Base-by-base conservation (phyloP, 179 eudicot genomes). In the Corrigiola litoralis region DNA sequence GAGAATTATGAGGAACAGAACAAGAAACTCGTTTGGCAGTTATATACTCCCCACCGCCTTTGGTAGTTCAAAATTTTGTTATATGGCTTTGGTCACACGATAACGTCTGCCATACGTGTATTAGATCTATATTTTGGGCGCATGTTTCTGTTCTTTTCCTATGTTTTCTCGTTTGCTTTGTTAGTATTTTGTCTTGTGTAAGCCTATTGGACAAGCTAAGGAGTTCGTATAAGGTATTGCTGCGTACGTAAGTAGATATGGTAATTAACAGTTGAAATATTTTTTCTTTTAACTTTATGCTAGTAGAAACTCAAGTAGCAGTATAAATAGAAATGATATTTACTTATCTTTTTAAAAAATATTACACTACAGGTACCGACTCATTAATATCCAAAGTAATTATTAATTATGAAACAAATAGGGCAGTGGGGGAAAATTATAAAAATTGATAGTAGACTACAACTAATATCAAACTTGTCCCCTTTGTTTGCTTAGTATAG, bases 31-130 rank as follows among this genome's bases (percentile, higher is more conserved):
- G 72, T 32, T 66, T 70, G 65, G 77, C 42, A 57, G 71, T 49
- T 44, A 38, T 58, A 61, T 64, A 65, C 56, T 31, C 34, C 46
- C 3, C 63, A 61, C 58, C 68, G 58, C 63, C 54, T 61, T 24
- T 28, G 16, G 46, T 50, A n/a, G 32, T 13, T 23, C n/a, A 41
- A 38, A 62, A 40, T 59, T 25, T 57, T 37, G 74, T 52, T 58
- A 67, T 60, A 54, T 71, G 64, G 48, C 77, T 76, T 79, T 68
- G 29, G 29, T 61, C 49, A 74, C 80, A 79, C 75, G 81, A 41
- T 69, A 74, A 63, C 83, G 72, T 76, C 38, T 51, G 34, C 33
- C 54, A 53, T 68, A 75, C 72, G 85, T 70, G 69, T 57, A 41
- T 32, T 36, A n/a, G 6, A 20, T 51, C 49, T 37, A 49, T 61